Evolutionary conservation across 1,284 basidiomycete species (phyloP).

Genomic region (Volvariella surrecta): DNA sequence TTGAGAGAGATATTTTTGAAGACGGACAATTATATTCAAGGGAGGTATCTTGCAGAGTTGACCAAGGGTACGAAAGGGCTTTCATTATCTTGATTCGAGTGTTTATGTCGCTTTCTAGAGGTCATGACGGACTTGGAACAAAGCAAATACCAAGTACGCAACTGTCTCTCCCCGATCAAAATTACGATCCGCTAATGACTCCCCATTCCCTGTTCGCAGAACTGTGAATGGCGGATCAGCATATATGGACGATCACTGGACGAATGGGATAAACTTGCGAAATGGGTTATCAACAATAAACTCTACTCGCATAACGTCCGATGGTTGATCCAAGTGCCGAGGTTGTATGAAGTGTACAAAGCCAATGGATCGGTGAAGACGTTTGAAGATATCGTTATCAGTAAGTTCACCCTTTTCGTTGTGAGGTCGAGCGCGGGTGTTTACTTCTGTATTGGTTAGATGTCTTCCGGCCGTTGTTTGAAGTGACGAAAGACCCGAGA

Average conservation of each 20-base stretch:
- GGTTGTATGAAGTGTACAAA: conserved; percentile 96
- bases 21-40: conserved; percentile 92
- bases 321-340: conserved; percentile 96
- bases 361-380: conserved; percentile 78
- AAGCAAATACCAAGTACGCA: conserved; percentile 89
- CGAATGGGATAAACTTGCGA: conserved; percentile 98
- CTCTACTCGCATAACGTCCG: conserved; percentile 95
- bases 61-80: conserved; percentile 64
- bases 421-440: neutral
- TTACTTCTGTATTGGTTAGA: conserved; percentile 42
- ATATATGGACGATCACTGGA: conserved; percentile 79
- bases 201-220: conserved; percentile 39
- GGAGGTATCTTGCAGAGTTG: conserved; percentile 91
- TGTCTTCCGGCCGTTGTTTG: conserved; percentile 90
- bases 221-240: conserved; percentile 94
- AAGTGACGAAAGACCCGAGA: conserved; percentile 88
- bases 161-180: no score
- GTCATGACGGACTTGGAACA: conserved; percentile 95
- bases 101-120: conserved; percentile 53
- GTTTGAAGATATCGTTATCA: conserved; percentile 88
- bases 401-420: conserved; percentile 38
- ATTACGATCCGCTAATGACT: no score
- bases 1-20: conserved; percentile 98
- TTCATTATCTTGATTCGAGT: neutral
- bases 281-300: conserved; percentile 94